A percentile compares a stretch with the other conserved stretches of the same genome.
Conservation (phyloP, 2,329 filamentous ascomycete species). For the Thielaviopsis populi region DNA sequence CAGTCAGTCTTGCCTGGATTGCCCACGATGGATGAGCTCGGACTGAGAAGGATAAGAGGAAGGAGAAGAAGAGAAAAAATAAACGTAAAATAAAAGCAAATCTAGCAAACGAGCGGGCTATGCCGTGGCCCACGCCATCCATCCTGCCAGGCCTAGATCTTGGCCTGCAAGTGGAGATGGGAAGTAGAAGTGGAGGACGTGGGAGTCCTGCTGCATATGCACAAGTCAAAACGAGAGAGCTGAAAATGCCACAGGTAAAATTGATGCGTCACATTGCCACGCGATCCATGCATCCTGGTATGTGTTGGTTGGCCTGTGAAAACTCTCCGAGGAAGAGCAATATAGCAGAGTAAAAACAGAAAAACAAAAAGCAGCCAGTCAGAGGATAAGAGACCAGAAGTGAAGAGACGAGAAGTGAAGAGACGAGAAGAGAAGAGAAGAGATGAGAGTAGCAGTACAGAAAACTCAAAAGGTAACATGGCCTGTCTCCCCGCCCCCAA, state of each 20-base stretch:
- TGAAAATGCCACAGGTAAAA: neutral
- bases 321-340: neutral
- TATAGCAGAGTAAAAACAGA: no score
- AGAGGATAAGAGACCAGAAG: neutral
- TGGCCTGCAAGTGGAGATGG: neutral
- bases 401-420: neutral
- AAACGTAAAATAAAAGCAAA: no score
- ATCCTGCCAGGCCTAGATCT: slow-evolving; percentile 2
- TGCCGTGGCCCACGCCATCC: neutral
- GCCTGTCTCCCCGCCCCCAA: neutral
- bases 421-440: neutral
- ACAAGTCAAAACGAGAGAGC: neutral
- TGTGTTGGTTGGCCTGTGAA: neutral
- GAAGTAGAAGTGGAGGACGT: neutral
- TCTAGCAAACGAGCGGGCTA: neutral
- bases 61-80: no score
- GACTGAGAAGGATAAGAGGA: neutral
- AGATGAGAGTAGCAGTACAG: no score
- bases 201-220: neutral
- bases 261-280: neutral
- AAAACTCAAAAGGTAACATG: no score
- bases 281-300: neutral
- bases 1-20: no score
- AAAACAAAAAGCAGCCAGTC: neutral
- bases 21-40: neutral